Evolutionary conservation across 768 basidiomycete species (phyloP), one percentile per base, ranked within the genome.

Genomic region (Trametes elegans): DNA sequence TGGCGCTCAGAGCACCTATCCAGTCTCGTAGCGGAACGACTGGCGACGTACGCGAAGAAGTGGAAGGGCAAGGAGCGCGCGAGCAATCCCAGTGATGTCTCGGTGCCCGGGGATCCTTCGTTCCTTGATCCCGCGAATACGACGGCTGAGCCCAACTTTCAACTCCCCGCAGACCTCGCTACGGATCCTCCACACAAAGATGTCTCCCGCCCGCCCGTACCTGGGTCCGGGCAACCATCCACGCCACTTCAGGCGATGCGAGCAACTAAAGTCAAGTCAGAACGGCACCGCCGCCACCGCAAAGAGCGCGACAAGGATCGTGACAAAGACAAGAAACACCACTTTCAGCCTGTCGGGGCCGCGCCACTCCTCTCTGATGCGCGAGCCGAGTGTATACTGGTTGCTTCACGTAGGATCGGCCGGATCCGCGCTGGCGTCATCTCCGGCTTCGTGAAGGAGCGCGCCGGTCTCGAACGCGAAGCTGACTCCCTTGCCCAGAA

Each of bases 401-500:
- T 87, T 11, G 88, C 88, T 3, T 84, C 87, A 8, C 79, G 86
- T n/a, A 83, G 73, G 49, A 75, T 89, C 3, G 88, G 88, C 4
- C 78, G 81, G 28, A 76, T 82, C 49, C 79, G 87, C 7, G 79
- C 82, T 0, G 76, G 76, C 5, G 50, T 80, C n/a, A 65, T 84
- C 19, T 77, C 81, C 0, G 84, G 85, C 6, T 66, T 82, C 62
- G 65, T 72, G 18, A 71, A 73, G 5, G 67, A 67, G 19, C 58
- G 70, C 14, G 40, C 39, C 4, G 13, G 49, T 21, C n/a, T 26
- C 28, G 57, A 49, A 7, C 27, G 34, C 21, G 57, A 53, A 7
- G 40, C 45, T 3, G 35, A 44, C 3, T 3, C 16, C 9, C 18
- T 40, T 21, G 32, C 34, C 5, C 40, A 41, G 74, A 74, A 29